Conservation (phyloP, 345 rosid genomes). For the Syzygium aqueum region DNA sequence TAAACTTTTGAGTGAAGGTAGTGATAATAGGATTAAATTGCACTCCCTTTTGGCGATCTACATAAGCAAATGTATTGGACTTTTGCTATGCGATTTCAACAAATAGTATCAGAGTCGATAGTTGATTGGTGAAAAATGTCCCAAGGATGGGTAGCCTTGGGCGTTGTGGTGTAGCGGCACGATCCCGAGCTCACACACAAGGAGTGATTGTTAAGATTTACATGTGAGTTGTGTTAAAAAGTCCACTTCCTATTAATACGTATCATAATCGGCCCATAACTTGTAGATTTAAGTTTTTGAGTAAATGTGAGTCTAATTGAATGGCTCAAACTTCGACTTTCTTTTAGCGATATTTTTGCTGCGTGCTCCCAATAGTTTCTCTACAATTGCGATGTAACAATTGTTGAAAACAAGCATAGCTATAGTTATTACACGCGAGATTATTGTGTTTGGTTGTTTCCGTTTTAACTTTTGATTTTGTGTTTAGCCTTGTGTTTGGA, state of each 20-base stretch:
- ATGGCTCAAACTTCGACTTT: no score
- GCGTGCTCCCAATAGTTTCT: background rate
- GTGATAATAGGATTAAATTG: background rate
- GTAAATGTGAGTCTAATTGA: background rate
- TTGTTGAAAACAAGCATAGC: background rate
- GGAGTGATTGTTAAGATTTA: background rate
- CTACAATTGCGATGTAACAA: background rate
- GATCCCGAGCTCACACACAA: background rate
- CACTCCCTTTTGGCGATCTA: background rate
- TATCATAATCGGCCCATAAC: background rate
- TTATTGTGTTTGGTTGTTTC: background rate
- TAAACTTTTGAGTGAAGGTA: background rate
- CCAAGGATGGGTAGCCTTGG: background rate
- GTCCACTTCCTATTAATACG: background rate
- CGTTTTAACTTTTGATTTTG: background rate
- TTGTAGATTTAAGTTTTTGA: background rate
- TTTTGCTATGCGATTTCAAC: background rate
- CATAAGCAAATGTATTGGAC: background rate
- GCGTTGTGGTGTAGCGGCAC: rapidly evolving
- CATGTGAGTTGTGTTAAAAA: background rate
- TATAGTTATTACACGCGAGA: background rate
- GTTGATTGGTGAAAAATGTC: background rate
- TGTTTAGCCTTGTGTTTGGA: background rate
- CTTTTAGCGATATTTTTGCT: background rate
- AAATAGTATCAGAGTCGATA: background rate